phyloP scores from a whole-genome alignment of 768 basidiomycete species.

The Pisolithus orientalis region DNA sequence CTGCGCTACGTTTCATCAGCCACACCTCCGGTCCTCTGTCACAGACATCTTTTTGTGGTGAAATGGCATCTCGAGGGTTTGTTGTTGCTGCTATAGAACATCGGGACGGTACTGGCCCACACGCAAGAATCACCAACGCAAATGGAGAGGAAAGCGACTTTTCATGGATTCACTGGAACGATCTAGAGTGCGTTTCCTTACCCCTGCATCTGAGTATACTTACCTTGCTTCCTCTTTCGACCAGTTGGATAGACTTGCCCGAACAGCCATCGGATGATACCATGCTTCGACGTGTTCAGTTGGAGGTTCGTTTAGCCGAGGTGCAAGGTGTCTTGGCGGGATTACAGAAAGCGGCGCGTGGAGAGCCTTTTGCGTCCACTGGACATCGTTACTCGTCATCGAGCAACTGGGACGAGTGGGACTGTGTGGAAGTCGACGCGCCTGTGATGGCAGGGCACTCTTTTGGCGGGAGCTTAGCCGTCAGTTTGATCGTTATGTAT shows the following conservation, averaged over 20 bases:
- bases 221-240: background rate
- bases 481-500: constrained; percentile 6
- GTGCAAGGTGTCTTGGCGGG: constrained; percentile 27
- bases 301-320: constrained; percentile 34
- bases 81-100: constrained; percentile 43
- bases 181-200: constrained; percentile 16
- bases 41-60: constrained; percentile 34
- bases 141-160: constrained; percentile 22
- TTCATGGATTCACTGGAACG: constrained; percentile 26
- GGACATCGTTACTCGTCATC: background rate
- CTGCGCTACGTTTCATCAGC: too few relatives aligned
- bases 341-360: constrained; percentile 1
- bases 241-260: constrained; percentile 25
- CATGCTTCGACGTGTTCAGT: constrained; percentile 23
- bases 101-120: constrained; percentile 40
- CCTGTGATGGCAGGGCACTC: constrained; percentile 28
- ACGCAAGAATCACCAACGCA: constrained; percentile 16
- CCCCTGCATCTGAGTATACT: background rate
- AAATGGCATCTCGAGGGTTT: constrained; percentile 39
- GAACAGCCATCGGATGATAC: constrained; percentile 29
- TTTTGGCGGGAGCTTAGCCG: constrained; percentile 26
- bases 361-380: background rate
- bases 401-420: constrained; percentile 15
- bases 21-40: background rate
- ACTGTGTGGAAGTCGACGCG: constrained; percentile 10